Conservation (phyloP, 106 monocot species). For the Acorus gramineus region DNA sequence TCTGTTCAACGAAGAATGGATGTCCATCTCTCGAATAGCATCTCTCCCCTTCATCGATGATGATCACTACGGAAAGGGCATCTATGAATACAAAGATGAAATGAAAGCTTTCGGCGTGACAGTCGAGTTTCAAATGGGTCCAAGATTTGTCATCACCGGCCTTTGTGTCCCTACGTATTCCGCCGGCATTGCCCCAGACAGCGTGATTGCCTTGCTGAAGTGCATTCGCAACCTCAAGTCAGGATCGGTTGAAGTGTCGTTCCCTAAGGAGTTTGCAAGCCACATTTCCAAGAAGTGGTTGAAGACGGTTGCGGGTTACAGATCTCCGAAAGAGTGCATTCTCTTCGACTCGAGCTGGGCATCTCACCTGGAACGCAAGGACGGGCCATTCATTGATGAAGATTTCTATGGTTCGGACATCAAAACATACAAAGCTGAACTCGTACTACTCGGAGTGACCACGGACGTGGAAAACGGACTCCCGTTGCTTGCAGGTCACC, state of each 20-base stretch:
- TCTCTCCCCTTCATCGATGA: slow-evolving; percentile 32
- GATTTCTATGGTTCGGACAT: neutral
- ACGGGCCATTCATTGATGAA: neutral
- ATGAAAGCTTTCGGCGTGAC: neutral
- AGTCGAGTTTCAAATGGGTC: neutral
- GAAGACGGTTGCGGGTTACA: neutral
- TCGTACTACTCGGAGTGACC: neutral
- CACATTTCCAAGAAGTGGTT: neutral
- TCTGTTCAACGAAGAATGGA: slow-evolving; percentile 26
- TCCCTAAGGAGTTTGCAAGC: neutral
- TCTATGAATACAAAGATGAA: slow-evolving; percentile 10
- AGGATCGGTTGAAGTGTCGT: neutral
- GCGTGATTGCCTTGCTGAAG: neutral
- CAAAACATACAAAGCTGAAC: neutral
- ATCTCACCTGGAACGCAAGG: neutral
- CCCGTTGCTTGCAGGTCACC: neutral
- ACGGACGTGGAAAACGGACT: neutral
- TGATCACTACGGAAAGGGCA: slow-evolving; percentile 14
- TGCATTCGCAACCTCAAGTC: neutral
- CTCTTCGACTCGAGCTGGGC: neutral
- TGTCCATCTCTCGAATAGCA: slow-evolving; percentile 16
- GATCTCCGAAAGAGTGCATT: neutral
- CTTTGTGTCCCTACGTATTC: neutral
- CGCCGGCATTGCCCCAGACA: neutral
- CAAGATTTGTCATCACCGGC: neutral